Conservation (phyloP, 306 rosid genomes). For the Corylus avellana region DNA sequence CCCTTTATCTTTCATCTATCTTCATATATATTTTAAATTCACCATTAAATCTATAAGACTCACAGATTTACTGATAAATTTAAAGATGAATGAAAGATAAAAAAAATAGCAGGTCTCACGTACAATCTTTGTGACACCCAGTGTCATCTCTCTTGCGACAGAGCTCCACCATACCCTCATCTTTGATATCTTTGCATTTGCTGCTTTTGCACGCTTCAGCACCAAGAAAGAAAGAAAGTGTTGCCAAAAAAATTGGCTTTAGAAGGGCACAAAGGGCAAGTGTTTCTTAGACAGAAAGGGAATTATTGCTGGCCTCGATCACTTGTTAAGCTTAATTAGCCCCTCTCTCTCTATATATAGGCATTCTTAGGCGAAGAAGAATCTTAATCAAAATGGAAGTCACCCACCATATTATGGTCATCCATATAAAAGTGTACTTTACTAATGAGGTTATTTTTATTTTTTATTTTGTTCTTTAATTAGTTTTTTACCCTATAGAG, state of each 20-base stretch:
- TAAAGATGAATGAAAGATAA: no score
- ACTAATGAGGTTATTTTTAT: no score
- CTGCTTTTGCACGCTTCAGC: not conserved
- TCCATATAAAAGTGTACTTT: not conserved
- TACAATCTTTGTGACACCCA: not conserved
- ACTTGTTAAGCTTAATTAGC: not conserved
- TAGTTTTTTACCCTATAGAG: no score
- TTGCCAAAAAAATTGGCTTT: not conserved
- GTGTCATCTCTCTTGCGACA: constrained; percentile 17
- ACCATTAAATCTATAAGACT: no score
- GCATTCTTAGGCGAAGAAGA: not conserved
- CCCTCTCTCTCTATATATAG: not conserved
- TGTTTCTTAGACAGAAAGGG: not conserved
- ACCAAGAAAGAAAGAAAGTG: not conserved
- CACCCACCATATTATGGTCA: not conserved
- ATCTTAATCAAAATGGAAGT: not conserved
- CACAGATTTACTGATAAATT: no score
- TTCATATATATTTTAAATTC: no score
- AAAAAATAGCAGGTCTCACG: no score
- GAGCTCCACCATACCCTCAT: constrained; percentile 12
- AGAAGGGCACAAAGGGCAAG: not conserved
- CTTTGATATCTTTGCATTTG: not conserved
- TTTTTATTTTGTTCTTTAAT: no score
- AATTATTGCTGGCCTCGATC: not conserved
- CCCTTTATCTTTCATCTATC: no score